A percentile compares a stretch with the other conserved stretches of the same genome.
These are phyloP conservation scores for Gossypium mustelinum DNA, from an alignment of 345 rosid genomes.

Conservation along the genomic window DNA sequence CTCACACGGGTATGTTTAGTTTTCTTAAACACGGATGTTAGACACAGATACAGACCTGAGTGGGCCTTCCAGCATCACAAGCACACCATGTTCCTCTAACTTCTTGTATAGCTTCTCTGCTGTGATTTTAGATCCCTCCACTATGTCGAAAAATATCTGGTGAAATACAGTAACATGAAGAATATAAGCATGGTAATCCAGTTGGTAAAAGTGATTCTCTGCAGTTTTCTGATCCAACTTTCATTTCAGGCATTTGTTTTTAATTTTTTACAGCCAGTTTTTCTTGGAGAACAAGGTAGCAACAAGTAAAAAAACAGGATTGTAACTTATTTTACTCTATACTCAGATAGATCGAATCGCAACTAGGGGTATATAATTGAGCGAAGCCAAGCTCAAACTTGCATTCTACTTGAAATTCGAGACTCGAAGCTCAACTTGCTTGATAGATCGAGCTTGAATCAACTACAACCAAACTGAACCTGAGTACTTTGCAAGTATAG, in stretches of 20 bases:
- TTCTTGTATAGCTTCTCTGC: slow-evolving; percentile 41
- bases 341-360: not conserved
- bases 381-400: not conserved
- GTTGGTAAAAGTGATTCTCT: not conserved
- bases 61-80: slow-evolving; percentile 52
- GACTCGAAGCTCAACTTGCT: not conserved
- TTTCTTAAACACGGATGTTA: too few relatives aligned
- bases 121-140: slow-evolving; percentile 37
- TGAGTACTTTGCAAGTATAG: not conserved
- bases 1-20: too few relatives aligned
- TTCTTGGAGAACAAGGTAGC: not conserved
- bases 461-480: not conserved
- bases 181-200: not conserved
- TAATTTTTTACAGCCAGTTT: not conserved
- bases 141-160: slow-evolving; percentile 57
- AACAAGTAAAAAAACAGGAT: not conserved
- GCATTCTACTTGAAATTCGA: not conserved
- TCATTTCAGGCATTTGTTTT: too few relatives aligned
- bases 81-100: slow-evolving; percentile 65
- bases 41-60: slow-evolving; percentile 37
- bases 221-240: not conserved
- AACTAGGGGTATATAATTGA: not conserved
- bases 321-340: too few relatives aligned
- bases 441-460: not conserved
- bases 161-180: not conserved